Evolutionary conservation across 768 basidiomycete genomes (phyloP).

Genomic region (Coprinopsis marcescibilis): DNA sequence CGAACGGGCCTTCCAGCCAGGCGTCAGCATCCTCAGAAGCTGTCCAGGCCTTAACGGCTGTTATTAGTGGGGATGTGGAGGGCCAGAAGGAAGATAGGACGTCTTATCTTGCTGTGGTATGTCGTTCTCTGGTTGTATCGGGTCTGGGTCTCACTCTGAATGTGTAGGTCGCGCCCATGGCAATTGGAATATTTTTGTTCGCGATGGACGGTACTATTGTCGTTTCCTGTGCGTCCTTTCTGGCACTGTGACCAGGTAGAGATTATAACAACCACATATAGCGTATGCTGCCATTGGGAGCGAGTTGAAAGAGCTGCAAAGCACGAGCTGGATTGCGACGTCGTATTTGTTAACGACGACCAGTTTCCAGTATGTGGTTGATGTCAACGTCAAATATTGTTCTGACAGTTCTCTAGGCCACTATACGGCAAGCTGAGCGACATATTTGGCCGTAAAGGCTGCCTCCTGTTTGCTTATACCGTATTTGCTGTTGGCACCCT

Average conservation of each 20-base stretch:
- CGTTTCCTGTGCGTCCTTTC: slow-evolving; percentile 13
- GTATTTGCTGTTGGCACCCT: slow-evolving; percentile 51
- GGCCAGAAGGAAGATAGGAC: no score
- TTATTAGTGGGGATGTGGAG: no score
- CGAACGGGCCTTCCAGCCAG: no score
- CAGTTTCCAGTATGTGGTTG: slow-evolving; percentile 46
- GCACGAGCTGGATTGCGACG: slow-evolving; percentile 63
- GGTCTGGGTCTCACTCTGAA: no score
- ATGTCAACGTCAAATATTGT: neutral
- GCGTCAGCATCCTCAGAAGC: no score
- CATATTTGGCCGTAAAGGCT: slow-evolving; percentile 57
- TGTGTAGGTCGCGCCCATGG: slow-evolving; percentile 12
- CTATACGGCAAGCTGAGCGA: slow-evolving; percentile 62
- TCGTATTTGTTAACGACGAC: slow-evolving; percentile 57
- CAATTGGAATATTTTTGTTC: slow-evolving; percentile 13
- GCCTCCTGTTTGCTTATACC: slow-evolving; percentile 49
- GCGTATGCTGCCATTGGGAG: slow-evolving; percentile 52
- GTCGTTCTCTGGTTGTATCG: no score
- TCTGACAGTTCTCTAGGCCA: slow-evolving; percentile 31
- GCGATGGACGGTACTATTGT: slow-evolving; percentile 16
- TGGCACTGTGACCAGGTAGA: neutral
- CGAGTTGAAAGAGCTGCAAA: slow-evolving; percentile 56
- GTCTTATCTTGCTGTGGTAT: no score
- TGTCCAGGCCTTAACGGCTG: no score
- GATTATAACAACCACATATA: slow-evolving; percentile 8